Percentiles rank a stretch among this genome's conserved stretches.
Evolutionary conservation across 2,329 filamentous ascomycete species (phyloP).

Genomic region (Didymella pomorum): DNA sequence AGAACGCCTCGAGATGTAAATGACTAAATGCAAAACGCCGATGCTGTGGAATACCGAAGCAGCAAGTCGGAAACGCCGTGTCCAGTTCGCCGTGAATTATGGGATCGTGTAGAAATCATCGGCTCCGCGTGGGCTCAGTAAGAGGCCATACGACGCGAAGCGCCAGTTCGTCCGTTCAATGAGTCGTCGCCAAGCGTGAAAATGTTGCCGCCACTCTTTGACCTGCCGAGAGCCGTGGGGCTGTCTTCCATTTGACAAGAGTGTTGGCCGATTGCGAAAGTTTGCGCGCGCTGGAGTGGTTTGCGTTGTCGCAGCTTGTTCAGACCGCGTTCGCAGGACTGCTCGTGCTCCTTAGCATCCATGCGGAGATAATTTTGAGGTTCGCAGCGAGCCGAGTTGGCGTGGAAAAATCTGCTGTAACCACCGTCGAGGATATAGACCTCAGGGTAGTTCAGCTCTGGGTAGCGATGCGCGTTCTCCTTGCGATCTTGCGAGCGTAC

Average conservation of each 20-base stretch:
- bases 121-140: conserved; percentile 42
- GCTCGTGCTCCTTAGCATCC: conserved; percentile 89
- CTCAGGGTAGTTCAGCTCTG: conserved; percentile 90
- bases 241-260: conserved; percentile 68
- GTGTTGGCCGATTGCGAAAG: conserved; percentile 90
- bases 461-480: conserved; percentile 85
- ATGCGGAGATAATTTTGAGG: conserved; percentile 98
- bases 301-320: conserved; percentile 89
- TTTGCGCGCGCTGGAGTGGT: conserved; percentile 86
- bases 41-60: conserved; percentile 44
- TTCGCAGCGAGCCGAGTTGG: conserved; percentile 81
- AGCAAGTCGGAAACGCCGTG: conserved; percentile 49
- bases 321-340: conserved; percentile 93
- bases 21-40: conserved; percentile 43
- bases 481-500: conserved; percentile 88
- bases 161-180: conserved; percentile 44
- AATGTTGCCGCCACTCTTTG: conserved; percentile 43
- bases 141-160: conserved; percentile 50
- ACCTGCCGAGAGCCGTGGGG: conserved; percentile 58
- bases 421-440: conserved; percentile 97
- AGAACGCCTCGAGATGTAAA: conserved; percentile 46
- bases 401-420: conserved; percentile 89
- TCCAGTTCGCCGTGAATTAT: conserved; percentile 46
- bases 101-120: conserved; percentile 45
- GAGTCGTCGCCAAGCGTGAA: conserved; percentile 44